Base-by-base conservation (phyloP, 208 protist species). In the Leishmania gerbilli region DNA sequence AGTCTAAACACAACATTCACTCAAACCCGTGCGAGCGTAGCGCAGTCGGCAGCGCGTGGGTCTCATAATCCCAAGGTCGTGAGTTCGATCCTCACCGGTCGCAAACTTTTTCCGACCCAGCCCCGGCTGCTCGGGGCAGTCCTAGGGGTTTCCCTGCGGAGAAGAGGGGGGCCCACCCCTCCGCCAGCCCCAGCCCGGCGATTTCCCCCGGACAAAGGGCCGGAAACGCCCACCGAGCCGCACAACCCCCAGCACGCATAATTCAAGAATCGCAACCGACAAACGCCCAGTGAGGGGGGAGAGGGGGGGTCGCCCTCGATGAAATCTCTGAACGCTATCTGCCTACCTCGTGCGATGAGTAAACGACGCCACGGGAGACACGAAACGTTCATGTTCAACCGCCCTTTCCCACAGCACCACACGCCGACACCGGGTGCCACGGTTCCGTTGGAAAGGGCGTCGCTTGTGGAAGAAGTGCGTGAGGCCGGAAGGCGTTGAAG, bases 51-150 rank as follows among this genome's bases (percentile, higher is more conserved):
- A 98, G 95, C 95, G 95, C 95, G 95, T 98, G 92, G 93, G 95
- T 96, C 87, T 98, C 95, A 98, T 98, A 98, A 98, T 95, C 95
- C 95, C 92, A 98, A 98, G 95, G 93, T 97, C 93, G 95, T 98
- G 91, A 98, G 95, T 97, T 95, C 94, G 92, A 97, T 87, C 91
- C 92, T 95, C 90, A 88, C 88, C 81, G 85, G 80, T 89, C 84
- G 87, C 87, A 90, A 72, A 68, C 65, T 58, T 92, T 85, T 86
- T 85, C 3, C 15, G n/a, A n/a, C n/a, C n/a, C n/a, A n/a, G n/a
- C n/a, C n/a, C n/a, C n/a, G n/a, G n/a, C n/a, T n/a, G n/a, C n/a
- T n/a, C n/a, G n/a, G n/a, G n/a, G n/a, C n/a, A n/a, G n/a, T n/a
- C n/a, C n/a, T n/a, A n/a, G 34, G 34, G 34, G 34, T 1, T 0